Evolutionary conservation across 805 yeast species (phyloP).

Genomic region (Candida methanosorbosa): DNA sequence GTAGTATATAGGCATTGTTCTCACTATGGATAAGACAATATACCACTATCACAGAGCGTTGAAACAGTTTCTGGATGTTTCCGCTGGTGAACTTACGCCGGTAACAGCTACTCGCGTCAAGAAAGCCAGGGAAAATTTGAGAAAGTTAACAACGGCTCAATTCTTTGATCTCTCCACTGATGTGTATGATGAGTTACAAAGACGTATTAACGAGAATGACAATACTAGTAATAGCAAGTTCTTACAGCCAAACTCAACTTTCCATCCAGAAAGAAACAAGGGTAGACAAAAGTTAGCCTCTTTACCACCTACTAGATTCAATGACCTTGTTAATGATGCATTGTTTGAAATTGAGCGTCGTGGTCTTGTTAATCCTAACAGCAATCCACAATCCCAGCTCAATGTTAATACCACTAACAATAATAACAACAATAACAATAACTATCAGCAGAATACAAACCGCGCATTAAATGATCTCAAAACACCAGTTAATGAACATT

Average conservation of each 20-base stretch:
- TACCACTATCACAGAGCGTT: slow-evolving; percentile 36
- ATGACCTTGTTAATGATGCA: slow-evolving; percentile 86
- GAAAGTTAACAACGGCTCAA: slow-evolving; percentile 73
- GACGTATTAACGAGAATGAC: slow-evolving; percentile 57
- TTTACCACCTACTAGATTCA: slow-evolving; percentile 73
- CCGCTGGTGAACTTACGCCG: slow-evolving; percentile 35
- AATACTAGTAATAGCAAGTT: slow-evolving; percentile 48
- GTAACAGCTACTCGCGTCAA: slow-evolving; percentile 52
- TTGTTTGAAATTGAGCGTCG: slow-evolving; percentile 72
- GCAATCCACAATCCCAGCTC: no score
- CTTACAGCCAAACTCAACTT: slow-evolving; percentile 58
- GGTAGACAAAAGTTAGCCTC: slow-evolving; percentile 88
- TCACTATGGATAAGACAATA: slow-evolving; percentile 9
- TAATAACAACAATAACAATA: neutral
- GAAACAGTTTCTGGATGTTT: slow-evolving; percentile 40
- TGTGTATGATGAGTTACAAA: slow-evolving; percentile 83
- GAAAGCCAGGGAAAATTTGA: slow-evolving; percentile 78
- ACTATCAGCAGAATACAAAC: neutral
- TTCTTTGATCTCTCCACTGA: slow-evolving; percentile 88
- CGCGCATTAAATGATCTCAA: neutral
- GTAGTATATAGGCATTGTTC: no score
- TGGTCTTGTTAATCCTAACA: neutral
- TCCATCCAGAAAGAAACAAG: slow-evolving; percentile 92
- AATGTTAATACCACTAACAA: neutral
- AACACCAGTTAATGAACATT: neutral